These are phyloP conservation scores for Aspergillus wentii DNA, from an alignment of 495 filamentous ascomycete genomes.

Conservation along the genomic window DNA sequence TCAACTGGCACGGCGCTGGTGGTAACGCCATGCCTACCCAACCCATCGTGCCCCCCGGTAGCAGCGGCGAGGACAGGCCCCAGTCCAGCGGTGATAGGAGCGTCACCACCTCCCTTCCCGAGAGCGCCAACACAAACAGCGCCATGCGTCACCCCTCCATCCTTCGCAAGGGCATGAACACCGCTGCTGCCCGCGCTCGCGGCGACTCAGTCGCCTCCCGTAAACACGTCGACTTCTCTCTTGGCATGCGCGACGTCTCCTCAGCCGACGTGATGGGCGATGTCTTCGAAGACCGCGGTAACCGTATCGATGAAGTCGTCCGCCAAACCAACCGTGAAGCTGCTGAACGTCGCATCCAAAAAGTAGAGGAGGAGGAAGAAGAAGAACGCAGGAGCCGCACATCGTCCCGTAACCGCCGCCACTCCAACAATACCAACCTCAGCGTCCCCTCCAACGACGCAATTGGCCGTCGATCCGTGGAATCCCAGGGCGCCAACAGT, in stretches of 20 bases:
- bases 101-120: constrained; percentile 15
- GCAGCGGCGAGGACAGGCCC: constrained; percentile 9
- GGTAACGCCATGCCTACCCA: too few species aligned
- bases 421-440: constrained; percentile 16
- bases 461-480: constrained; percentile 26
- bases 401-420: constrained; percentile 18
- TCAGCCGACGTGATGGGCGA: constrained; percentile 62
- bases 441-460: constrained; percentile 14
- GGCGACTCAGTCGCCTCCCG: constrained; percentile 53
- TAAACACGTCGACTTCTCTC: constrained; percentile 70
- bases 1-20: constrained; percentile 37
- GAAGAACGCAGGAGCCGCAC: constrained; percentile 24
- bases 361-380: constrained; percentile 37
- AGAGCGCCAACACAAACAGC: constrained; percentile 22
- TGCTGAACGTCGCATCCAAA: constrained; percentile 40
- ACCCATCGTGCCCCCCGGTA: constrained; percentile 7
- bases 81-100: constrained; percentile 12
- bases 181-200: constrained; percentile 42
- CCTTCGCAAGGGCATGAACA: constrained; percentile 44
- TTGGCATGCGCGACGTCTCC: constrained; percentile 60
- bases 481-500: constrained; percentile 29
- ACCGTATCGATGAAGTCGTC: constrained; percentile 33
- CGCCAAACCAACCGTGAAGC: constrained; percentile 37
- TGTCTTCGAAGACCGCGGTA: constrained; percentile 54
- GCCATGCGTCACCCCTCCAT: constrained; percentile 44